A percentile compares a stretch with the other conserved stretches of the same genome.
These are phyloP conservation scores for Teunomyces funiuensis DNA, from an alignment of 805 yeast species.

Conservation along the genomic window DNA sequence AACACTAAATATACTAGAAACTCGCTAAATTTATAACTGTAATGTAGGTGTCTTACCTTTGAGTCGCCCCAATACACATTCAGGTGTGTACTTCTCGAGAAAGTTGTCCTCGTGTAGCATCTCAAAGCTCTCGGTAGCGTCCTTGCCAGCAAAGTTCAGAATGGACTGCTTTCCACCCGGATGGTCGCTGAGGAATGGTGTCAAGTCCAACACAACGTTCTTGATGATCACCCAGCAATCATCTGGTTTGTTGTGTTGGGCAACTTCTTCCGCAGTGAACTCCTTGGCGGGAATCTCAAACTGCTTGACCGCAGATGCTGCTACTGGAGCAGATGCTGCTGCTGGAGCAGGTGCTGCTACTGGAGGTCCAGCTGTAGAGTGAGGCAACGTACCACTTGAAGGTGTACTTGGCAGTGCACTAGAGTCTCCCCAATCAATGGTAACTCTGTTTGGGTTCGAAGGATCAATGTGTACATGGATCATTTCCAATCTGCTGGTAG, in stretches of 20 bases:
- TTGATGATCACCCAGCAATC: conserved; percentile 59
- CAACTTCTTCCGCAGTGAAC: conserved; percentile 46
- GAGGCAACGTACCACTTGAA: neutral
- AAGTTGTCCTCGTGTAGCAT: conserved; percentile 60
- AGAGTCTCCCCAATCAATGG: conserved; percentile 39
- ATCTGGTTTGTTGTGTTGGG: conserved; percentile 42
- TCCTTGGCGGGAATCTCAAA: conserved; percentile 49
- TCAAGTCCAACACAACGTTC: conserved; percentile 50
- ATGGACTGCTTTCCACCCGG: conserved; percentile 59
- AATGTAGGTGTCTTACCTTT: conserved; percentile 47
- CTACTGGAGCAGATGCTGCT: conserved; percentile 5
- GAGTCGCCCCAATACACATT: conserved; percentile 51
- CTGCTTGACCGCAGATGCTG: conserved; percentile 11
- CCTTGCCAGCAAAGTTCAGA: conserved; percentile 46
- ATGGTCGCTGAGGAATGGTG: conserved; percentile 44
- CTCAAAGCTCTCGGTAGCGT: conserved; percentile 49
- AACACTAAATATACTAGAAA: conserved; percentile 21
- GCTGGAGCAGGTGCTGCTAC: conserved; percentile 2
- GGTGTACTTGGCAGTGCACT: conserved; percentile 8
- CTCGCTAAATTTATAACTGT: conserved; percentile 16
- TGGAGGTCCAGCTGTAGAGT: neutral
- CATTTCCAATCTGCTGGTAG: conserved; percentile 39
- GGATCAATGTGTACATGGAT: conserved; percentile 48
- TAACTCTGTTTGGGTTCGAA: conserved; percentile 27
- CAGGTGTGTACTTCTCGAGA: conserved; percentile 47